Evolutionary conservation across 768 basidiomycete genomes (phyloP), one percentile per base, ranked within the genome.

Genomic region (Udeniomyces megalosporus): DNA sequence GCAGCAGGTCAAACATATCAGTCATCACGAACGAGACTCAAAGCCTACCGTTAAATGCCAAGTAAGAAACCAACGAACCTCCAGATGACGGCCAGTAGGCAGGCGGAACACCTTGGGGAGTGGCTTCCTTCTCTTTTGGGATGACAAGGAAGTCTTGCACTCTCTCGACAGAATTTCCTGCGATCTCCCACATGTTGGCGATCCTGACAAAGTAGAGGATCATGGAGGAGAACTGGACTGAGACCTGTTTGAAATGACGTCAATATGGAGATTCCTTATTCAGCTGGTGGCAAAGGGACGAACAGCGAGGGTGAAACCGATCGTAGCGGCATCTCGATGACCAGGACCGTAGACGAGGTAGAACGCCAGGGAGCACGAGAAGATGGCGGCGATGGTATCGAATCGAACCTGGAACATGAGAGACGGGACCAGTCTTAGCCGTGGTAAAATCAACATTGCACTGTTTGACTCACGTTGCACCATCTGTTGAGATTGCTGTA

Each of bases 71-170:
- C 3, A 71, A 67, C n/a, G 83, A 72, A 14, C 76, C 72, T 0
- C 82, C 82, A 31, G 78, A 79, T 1, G 81, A 75, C 4, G 82
- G 82, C 82, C 82, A 84, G 61, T 81, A 79, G 0, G 82, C 82
- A 4, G 82, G 81, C 3, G 82, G 82, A n/a, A 76, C 69, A 2
- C 78, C 77, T 6, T 72, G 65, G 29, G 71, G 65, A 0, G 74
- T 74, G 0, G 76, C 65, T 57, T 74, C 72, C 0, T 76, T 76
- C 68, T 83, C 82, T 62, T 80, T 79, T 54, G 81, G 80, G 46
- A 81, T 80, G n/a, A 74, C 70, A 42, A 82, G 69, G 67, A 82
- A 83, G 50, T 78, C 78, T 50, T 78, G 74, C 48, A 62, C 64
- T 62, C 67, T 62, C 60, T 75, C 74, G 51, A 75, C 69, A 4